Percentiles rank a stretch among this genome's conserved stretches.
Conservation (phyloP, 1,284 basidiomycete species). For the Coriolopsis trogii region DNA sequence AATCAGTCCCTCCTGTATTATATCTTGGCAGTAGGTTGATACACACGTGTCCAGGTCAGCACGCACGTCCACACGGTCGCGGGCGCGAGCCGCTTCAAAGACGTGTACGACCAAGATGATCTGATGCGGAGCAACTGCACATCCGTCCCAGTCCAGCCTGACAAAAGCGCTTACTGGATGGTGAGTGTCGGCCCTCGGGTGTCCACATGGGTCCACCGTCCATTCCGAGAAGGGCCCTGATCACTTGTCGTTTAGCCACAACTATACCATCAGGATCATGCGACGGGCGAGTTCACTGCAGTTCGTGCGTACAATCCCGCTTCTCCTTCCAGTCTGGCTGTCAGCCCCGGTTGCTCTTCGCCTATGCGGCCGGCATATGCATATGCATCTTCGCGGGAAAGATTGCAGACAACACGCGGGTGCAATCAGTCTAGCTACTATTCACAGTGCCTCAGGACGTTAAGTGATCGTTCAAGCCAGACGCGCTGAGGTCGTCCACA, state of each 20-base stretch:
- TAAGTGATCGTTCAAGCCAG: too few species aligned
- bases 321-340: too few species aligned
- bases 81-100: constrained; percentile 30
- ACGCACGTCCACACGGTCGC: constrained; percentile 34
- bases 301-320: constrained; percentile 22
- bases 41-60: constrained; percentile 21
- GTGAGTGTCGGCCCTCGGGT: constrained; percentile 20
- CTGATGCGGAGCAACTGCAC: constrained; percentile 28
- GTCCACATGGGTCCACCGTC: too few species aligned
- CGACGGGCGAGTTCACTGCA: constrained; percentile 21
- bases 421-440: too few species aligned
- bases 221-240: background rate
- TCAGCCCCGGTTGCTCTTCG: too few species aligned
- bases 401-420: too few species aligned
- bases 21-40: too few species aligned
- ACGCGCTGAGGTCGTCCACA: too few species aligned
- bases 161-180: constrained; percentile 33
- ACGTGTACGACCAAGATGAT: constrained; percentile 25
- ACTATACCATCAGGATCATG: constrained; percentile 26
- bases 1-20: background rate
- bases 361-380: too few species aligned
- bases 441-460: too few species aligned
- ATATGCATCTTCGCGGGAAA: too few species aligned
- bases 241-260: constrained; percentile 14
- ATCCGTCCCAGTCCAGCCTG: constrained; percentile 27